Conservation (phyloP, 2,329 filamentous ascomycete species). For the Fusarium tanahbumbuense region DNA sequence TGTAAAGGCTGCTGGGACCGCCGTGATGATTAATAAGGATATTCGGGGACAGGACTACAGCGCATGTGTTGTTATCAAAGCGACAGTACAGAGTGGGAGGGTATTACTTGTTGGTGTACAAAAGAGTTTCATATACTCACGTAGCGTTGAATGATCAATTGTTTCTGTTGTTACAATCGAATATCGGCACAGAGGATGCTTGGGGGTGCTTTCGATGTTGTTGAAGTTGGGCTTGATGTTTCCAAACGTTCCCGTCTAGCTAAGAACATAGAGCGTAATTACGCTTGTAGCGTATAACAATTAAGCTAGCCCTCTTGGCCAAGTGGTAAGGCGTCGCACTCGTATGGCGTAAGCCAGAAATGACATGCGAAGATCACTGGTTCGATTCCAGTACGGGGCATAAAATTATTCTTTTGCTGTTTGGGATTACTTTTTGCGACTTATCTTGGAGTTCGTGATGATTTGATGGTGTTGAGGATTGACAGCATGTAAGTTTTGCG, state of each 20-base stretch:
- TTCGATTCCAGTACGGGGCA: conserved; percentile 45
- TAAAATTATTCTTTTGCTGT: background rate
- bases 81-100: background rate
- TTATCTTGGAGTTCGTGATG: background rate
- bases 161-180: background rate
- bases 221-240: background rate
- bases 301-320: conserved; percentile 40
- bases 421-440: rapidly evolving
- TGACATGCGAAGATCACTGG: conserved; percentile 42
- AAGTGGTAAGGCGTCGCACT: conserved; percentile 47
- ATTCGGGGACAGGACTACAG: background rate
- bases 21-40: background rate
- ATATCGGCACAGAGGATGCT: background rate
- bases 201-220: background rate
- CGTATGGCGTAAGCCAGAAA: conserved; percentile 23
- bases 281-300: background rate
- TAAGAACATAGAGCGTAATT: background rate
- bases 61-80: background rate
- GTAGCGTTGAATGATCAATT: background rate
- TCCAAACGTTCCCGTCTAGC: rapidly evolving
- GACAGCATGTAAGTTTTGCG: background rate
- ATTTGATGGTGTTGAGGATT: background rate
- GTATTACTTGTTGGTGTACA: background rate
- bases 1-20: background rate
- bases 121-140: background rate